Conservation (phyloP, 345 rosid species). For the Ricinus communis region DNA sequence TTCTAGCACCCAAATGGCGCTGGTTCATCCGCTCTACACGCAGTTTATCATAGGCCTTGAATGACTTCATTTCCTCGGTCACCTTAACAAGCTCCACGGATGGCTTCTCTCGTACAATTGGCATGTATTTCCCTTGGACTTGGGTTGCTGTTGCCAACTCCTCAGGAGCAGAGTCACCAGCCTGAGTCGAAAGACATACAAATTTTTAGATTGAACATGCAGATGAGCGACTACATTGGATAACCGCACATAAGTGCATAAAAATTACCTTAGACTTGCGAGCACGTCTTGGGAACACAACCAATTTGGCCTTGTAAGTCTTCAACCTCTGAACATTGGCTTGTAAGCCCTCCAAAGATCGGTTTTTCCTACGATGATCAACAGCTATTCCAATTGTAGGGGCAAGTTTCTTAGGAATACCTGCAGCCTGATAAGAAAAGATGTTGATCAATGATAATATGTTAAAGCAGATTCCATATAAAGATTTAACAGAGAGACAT, state of each 20-base stretch:
- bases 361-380: conserved; percentile 82
- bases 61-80: conserved; percentile 29
- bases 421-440: conserved; percentile 53
- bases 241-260: background rate
- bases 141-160: conserved; percentile 36
- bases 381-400: conserved; percentile 78
- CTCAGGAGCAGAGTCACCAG: conserved; percentile 38
- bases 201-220: background rate
- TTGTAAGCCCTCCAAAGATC: conserved; percentile 78
- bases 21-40: conserved; percentile 22
- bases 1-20: conserved; percentile 28
- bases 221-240: no score
- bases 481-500: no score
- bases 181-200: conserved; percentile 12
- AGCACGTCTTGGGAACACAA: conserved; percentile 72
- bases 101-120: conserved; percentile 31
- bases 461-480: background rate
- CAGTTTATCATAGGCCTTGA: conserved; percentile 35
- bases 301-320: conserved; percentile 83
- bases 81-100: conserved; percentile 34
- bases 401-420: conserved; percentile 80
- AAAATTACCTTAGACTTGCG: conserved; percentile 59
- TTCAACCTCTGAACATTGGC: conserved; percentile 81
- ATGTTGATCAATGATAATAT: background rate
- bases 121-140: conserved; percentile 37